Conservation (phyloP, 179 eudicot species). For the Pouteria campechiana region DNA sequence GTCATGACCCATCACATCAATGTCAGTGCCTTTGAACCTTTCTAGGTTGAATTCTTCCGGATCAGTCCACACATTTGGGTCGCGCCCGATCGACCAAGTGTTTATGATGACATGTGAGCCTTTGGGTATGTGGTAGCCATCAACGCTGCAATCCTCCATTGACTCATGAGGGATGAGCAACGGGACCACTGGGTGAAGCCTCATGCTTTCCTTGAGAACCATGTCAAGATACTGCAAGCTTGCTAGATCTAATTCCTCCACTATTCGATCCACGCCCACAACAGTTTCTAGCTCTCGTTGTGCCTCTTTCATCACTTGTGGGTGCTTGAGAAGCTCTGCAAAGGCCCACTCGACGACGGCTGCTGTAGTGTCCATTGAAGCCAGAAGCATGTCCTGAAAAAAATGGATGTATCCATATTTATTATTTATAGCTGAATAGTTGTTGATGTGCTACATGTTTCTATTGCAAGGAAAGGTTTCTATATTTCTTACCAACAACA, state of each 20-base stretch:
- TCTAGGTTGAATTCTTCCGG: slow-evolving; percentile 8
- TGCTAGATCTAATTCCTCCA: slow-evolving; percentile 1
- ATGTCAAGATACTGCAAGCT: background rate
- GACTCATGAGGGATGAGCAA: background rate
- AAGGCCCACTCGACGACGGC: background rate
- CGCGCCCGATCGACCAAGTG: slow-evolving; percentile 1
- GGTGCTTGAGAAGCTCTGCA: background rate
- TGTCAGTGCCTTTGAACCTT: slow-evolving; percentile 12
- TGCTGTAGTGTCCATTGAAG: background rate
- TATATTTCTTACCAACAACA: slow-evolving; percentile 17
- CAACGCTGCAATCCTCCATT: background rate
- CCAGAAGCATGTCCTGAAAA: slow-evolving; percentile 18
- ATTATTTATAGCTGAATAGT: no score
- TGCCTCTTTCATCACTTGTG: background rate
- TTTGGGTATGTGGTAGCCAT: background rate
- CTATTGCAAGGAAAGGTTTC: no score
- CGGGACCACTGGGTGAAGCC: background rate
- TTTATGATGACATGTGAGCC: background rate
- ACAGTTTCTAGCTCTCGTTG: background rate
- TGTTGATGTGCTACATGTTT: no score
- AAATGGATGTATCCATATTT: no score
- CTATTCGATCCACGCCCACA: background rate
- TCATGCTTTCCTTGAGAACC: background rate
- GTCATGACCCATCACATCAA: slow-evolving; percentile 14
- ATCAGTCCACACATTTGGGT: background rate